These are phyloP conservation scores for Scheffersomyces titani DNA, from an alignment of 1,139 yeast species.

Conservation along the genomic window DNA sequence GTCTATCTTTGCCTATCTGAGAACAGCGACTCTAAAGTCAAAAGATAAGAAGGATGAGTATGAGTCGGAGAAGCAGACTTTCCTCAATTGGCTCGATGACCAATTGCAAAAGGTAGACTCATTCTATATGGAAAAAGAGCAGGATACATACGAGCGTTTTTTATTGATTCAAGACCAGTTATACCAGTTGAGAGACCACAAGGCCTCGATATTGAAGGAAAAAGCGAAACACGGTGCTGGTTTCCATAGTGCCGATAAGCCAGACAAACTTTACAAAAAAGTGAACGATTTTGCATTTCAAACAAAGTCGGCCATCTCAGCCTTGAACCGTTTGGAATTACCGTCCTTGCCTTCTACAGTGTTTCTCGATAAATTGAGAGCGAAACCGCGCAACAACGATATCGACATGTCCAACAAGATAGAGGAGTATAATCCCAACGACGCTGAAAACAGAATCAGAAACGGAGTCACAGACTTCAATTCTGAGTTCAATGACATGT, in stretches of 20 bases:
- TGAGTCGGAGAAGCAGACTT: conserved; percentile 41
- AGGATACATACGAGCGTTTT: conserved; percentile 60
- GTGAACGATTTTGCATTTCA: conserved; percentile 35
- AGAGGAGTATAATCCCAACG: conserved; percentile 29
- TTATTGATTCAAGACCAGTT: conserved; percentile 68
- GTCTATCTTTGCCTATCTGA: conserved; percentile 25
- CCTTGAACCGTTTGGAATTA: conserved; percentile 47
- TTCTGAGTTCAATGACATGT: conserved; percentile 12
- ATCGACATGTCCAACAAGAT: conserved; percentile 9
- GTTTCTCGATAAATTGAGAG: conserved; percentile 36
- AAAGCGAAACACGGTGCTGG: conserved; percentile 8
- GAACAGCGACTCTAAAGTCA: conserved; percentile 18
- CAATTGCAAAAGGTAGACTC: conserved; percentile 60
- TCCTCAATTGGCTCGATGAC: conserved; percentile 60
- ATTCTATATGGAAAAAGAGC: conserved; percentile 63
- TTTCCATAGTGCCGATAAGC: conserved; percentile 1
- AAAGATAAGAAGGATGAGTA: conserved; percentile 18
- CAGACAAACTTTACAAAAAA: conserved; percentile 17
- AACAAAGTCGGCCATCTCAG: conserved; percentile 32
- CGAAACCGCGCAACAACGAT: conserved; percentile 16
- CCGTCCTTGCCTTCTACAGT: conserved; percentile 59
- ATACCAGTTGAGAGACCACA: conserved; percentile 61
- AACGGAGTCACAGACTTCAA: conserved; percentile 28
- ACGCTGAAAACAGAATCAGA: conserved; percentile 41
- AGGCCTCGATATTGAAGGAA: conserved; percentile 15